Conservation (phyloP, 1,139 yeast genomes). For the Yamadazyma diddensiae region DNA sequence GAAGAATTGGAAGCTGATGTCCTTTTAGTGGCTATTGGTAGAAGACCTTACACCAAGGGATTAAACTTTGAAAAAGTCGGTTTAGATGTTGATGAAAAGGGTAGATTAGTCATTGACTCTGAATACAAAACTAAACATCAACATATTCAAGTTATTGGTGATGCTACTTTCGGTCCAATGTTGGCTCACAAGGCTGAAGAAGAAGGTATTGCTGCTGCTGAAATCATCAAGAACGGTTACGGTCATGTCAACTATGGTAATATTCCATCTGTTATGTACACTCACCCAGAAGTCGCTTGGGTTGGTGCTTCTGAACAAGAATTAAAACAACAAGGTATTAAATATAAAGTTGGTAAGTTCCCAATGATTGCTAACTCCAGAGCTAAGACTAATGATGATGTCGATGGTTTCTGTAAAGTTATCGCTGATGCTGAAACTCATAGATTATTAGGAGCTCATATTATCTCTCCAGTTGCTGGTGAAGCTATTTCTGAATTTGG, state of each 20-base stretch:
- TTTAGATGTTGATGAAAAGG: slow-evolving; percentile 84
- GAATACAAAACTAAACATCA: slow-evolving; percentile 90
- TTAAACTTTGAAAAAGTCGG: slow-evolving; percentile 87
- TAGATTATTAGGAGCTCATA: slow-evolving; percentile 94
- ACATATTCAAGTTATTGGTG: slow-evolving; percentile 97
- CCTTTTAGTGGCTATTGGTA: slow-evolving; percentile 93
- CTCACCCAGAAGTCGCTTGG: slow-evolving; percentile 99
- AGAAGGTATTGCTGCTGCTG: slow-evolving; percentile 99
- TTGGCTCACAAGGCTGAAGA: slow-evolving; percentile 99
- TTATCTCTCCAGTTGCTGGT: slow-evolving; percentile 98
- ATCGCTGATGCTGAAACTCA: slow-evolving; percentile 97
- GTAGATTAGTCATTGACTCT: slow-evolving; percentile 90
- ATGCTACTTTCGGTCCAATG: slow-evolving; percentile 98
- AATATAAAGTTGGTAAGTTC: slow-evolving; percentile 94
- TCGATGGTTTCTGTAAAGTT: slow-evolving; percentile 96
- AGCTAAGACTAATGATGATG: slow-evolving; percentile 96
- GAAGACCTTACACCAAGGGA: slow-evolving; percentile 95
- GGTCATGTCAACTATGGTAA: slow-evolving; percentile 98
- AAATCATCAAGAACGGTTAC: slow-evolving; percentile 86
- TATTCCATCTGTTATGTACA: slow-evolving; percentile 98
- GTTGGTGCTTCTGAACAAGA: slow-evolving; percentile 96
- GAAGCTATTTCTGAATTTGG: slow-evolving; percentile 99
- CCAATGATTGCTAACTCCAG: slow-evolving; percentile 98
- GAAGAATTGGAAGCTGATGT: slow-evolving; percentile 87
- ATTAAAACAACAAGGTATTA: slow-evolving; percentile 88